phyloP scores from a whole-genome alignment of 257 asterid genomes.

The Primulina tabacum region DNA sequence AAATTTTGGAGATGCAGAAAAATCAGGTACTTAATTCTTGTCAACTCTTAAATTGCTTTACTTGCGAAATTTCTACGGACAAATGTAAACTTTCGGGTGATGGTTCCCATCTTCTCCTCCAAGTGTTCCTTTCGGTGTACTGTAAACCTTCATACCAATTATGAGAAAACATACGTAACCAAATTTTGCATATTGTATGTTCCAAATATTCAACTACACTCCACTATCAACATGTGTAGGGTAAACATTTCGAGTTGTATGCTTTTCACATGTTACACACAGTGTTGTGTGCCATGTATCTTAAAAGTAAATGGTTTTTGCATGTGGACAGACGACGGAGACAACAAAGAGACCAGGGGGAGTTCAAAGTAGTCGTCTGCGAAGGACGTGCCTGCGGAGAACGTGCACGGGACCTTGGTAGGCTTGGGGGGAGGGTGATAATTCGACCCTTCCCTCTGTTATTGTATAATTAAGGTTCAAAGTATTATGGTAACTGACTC shows the following conservation, averaged over 20 bases:
- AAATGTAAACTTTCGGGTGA: not conserved
- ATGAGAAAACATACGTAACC: not conserved
- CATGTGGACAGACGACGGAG: conserved; percentile 28
- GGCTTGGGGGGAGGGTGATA: not conserved
- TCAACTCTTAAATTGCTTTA: not conserved
- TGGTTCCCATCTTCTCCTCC: not conserved
- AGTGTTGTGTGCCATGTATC: not conserved
- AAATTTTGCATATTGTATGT: not conserved
- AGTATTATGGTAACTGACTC: not conserved
- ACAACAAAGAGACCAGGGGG: conserved; percentile 22
- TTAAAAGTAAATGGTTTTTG: not conserved
- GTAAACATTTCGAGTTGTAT: not conserved
- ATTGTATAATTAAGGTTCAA: not conserved
- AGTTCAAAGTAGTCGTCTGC: conserved; percentile 7
- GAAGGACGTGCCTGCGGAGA: conserved; percentile 31
- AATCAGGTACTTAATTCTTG: conserved; percentile 28
- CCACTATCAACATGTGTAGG: no score
- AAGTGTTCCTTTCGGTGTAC: not conserved
- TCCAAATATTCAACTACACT: not conserved
- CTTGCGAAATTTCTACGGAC: not conserved
- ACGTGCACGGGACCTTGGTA: conserved; percentile 45
- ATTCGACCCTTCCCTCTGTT: not conserved
- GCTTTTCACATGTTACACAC: not conserved
- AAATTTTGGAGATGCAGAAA: conserved; percentile 41
- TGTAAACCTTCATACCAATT: no score